Base-by-base conservation (phyloP, 2,329 filamentous ascomycete species). In the Xylariaceae sp. region DNA sequence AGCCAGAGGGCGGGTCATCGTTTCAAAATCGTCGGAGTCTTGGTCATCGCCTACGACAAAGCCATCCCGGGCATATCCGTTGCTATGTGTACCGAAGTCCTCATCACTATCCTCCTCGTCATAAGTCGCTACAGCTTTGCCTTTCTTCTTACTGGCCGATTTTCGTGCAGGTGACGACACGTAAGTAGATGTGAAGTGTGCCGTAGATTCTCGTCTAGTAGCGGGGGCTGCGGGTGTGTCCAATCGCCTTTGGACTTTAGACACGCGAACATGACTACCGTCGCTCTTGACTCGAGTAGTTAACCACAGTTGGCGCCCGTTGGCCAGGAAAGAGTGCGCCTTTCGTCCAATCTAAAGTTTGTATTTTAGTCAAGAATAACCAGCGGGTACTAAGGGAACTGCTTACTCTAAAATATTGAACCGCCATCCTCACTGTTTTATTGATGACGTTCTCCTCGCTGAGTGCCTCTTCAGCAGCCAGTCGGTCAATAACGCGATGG, bases 401-500 rank as follows among this genome's bases (percentile, higher is more conserved):
- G 50, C 81, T 75, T 75, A 87, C 85, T 53, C 77, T 73, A 41
- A 92, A 78, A 67, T 97, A 96, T 60, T 89, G 85, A 47, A 85
- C 82, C 1, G 90, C 82, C 68, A 96, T 92, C 4, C 83, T 83
- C 40, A 75, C 76, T 36, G 74, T 75, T 58, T 70, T 74, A 67
- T 87, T 89, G 50, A 85, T 75, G 43, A 82, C 75, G 66, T 91
- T 89, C 27, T 86, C 75, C 72, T 97, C 91, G 11, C 70, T 72
- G 21, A 99, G 75, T 5, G 86, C 90, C 37, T 87, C 86, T 65
- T 95, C 89, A 4, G 82, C 82, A 6, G 90, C 75, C 8, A 99
- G 77, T 41, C 83, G 81, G 66, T 91, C 85, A 64, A 97, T 91
- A n/a, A 97, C 79, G 32, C 92, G 86, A 67, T 96, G 89, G 10